phyloP scores from a whole-genome alignment of 352 stramenopile species.

The Globisporangium yorkense region DNA sequence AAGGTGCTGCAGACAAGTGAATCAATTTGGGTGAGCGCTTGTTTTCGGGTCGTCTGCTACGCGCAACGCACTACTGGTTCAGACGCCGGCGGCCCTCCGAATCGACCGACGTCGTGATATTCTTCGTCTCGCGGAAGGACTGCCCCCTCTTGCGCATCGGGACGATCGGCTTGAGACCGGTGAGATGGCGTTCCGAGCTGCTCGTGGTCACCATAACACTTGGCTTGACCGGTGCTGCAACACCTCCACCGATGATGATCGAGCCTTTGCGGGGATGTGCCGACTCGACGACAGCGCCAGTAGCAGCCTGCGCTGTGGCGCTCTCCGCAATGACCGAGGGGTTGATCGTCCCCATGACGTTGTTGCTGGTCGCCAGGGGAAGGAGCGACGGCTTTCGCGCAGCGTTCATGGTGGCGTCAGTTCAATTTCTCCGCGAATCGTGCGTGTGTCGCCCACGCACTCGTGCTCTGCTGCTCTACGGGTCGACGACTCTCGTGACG shows the following conservation, averaged over 20 bases:
- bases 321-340: conserved; percentile 29
- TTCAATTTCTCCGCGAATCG: neutral
- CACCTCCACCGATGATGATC: neutral
- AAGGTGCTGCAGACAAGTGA: conserved; percentile 40
- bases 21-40: neutral
- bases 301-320: conserved; percentile 26
- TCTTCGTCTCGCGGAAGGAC: conserved; percentile 66
- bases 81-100: conserved; percentile 46
- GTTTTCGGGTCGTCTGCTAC: neutral
- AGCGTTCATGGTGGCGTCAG: neutral
- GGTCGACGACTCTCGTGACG: too few relatives aligned
- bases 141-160: conserved; percentile 52
- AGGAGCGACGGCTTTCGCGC: conserved; percentile 2
- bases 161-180: conserved; percentile 49
- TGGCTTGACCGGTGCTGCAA: neutral
- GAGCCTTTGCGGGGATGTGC: neutral
- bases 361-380: neutral
- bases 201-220: neutral
- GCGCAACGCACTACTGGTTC: conserved; percentile 59
- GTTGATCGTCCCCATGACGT: neutral
- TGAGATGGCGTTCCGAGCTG: conserved; percentile 32
- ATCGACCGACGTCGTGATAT: conserved; percentile 42
- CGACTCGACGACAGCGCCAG: neutral
- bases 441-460: too few relatives aligned
- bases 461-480: too few relatives aligned